phyloP scores from a whole-genome alignment of 1,284 basidiomycete species.

The Cryptococcus wingfieldii region DNA sequence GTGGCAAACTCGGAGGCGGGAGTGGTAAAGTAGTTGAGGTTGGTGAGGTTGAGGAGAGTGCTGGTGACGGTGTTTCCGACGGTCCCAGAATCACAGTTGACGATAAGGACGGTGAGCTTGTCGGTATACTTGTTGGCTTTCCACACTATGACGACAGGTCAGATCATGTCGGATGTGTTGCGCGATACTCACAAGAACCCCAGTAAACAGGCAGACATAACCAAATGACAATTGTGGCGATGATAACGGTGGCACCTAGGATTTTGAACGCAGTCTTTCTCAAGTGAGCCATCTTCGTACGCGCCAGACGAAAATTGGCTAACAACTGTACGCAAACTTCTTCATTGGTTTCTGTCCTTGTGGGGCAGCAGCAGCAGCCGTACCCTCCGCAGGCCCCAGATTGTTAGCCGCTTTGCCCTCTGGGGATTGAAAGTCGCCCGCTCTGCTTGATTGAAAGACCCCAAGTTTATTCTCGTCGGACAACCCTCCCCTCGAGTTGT shows the following conservation, averaged over 20 bases:
- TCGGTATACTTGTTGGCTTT: constrained; percentile 43
- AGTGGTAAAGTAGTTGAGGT: constrained; percentile 37
- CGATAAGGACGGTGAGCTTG: constrained; percentile 51
- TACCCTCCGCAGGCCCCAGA: constrained; percentile 2
- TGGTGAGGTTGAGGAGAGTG: constrained; percentile 19
- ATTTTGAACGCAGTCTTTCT: constrained; percentile 39
- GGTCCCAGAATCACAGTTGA: constrained; percentile 52
- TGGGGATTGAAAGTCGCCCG: constrained; percentile 1
- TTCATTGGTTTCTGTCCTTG: constrained; percentile 2
- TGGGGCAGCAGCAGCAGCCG: not conserved
- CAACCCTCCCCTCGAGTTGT: too few species aligned
- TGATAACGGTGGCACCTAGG: constrained; percentile 20
- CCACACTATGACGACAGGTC: constrained; percentile 30
- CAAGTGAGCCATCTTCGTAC: constrained; percentile 22
- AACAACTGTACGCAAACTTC: constrained; percentile 14
- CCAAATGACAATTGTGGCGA: constrained; percentile 44
- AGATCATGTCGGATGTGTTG: too few species aligned
- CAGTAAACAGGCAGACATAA: constrained; percentile 48
- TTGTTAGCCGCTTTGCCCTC: constrained; percentile 6
- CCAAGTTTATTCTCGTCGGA: constrained; percentile 2
- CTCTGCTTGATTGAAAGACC: not conserved
- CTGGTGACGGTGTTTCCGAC: constrained; percentile 46
- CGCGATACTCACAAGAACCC: constrained; percentile 47
- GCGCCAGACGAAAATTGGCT: not conserved
- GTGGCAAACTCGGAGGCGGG: constrained; percentile 31